Percentiles rank a stretch among this genome's conserved stretches.
Evolutionary conservation across 1,284 basidiomycete species (phyloP).

Genomic region (Rhizoctonia solani): DNA sequence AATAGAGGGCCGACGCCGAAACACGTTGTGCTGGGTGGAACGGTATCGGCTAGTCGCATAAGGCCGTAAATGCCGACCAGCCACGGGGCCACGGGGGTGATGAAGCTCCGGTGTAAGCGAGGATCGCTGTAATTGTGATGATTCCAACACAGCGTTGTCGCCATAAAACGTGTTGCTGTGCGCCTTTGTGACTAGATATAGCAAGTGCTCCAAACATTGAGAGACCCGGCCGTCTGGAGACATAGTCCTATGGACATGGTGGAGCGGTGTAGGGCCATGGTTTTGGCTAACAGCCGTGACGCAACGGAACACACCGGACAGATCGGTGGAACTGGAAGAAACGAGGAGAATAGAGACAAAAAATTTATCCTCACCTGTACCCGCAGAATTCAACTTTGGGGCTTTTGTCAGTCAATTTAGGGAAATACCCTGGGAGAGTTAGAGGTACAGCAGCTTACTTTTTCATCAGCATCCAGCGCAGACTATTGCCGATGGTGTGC

Average conservation of each 20-base stretch:
- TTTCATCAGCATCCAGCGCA: constrained; percentile 99
- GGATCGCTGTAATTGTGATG: not conserved
- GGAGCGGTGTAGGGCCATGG: constrained; percentile 17
- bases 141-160: not conserved
- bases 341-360: constrained; percentile 5
- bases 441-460: constrained; percentile 66
- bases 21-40: constrained; percentile 10
- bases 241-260: not conserved
- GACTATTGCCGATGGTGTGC: constrained; percentile 92
- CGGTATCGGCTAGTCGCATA: constrained; percentile 7
- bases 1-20: constrained; percentile 15
- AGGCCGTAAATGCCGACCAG: constrained; percentile 5
- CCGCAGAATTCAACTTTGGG: constrained; percentile 99
- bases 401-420: constrained; percentile 51
- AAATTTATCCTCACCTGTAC: constrained; percentile 69
- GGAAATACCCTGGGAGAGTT: not conserved
- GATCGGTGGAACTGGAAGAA: not conserved
- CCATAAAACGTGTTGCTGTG: constrained; percentile 24
- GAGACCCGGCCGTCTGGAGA: not conserved
- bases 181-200: constrained; percentile 30
- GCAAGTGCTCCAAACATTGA: constrained; percentile 11
- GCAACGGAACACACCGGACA: not conserved
- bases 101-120: constrained; percentile 5
- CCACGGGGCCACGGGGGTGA: constrained; percentile 9
- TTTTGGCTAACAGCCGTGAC: not conserved